phyloP scores from a whole-genome alignment of 208 protist species.

The Leishmania arabica region DNA sequence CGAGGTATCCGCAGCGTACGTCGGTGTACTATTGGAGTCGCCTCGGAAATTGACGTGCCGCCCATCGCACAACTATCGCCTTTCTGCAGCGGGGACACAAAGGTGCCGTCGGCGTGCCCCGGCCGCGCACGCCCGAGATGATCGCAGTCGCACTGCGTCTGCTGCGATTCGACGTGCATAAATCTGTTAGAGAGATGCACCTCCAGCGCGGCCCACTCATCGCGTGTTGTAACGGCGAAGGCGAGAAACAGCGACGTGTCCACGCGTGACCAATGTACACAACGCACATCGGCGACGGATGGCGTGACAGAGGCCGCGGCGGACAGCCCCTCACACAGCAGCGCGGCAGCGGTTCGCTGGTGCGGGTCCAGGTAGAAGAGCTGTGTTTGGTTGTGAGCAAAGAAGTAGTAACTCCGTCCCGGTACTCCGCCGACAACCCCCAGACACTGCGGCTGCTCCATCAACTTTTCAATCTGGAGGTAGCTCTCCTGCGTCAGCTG shows the following conservation, averaged over 20 bases:
- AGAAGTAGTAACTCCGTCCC: constrained; percentile 74
- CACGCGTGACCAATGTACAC: constrained; percentile 56
- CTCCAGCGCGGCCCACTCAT: constrained; percentile 47
- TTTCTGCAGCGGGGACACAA: constrained; percentile 25
- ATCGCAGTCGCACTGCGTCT: constrained; percentile 21
- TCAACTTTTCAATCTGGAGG: constrained; percentile 53
- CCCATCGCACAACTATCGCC: constrained; percentile 3
- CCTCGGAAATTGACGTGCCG: neutral
- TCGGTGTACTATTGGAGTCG: neutral
- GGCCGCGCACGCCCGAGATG: constrained; percentile 10
- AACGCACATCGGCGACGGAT: constrained; percentile 41
- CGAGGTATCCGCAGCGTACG: constrained; percentile 13
- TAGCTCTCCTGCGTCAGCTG: constrained; percentile 59
- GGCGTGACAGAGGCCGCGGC: constrained; percentile 33
- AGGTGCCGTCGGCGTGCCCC: constrained; percentile 17
- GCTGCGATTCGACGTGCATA: constrained; percentile 35
- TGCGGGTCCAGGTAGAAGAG: constrained; percentile 84
- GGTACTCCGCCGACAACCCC: constrained; percentile 74
- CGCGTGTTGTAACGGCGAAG: constrained; percentile 45
- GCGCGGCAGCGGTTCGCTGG: constrained; percentile 42
- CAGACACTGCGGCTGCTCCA: constrained; percentile 56
- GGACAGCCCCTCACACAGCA: constrained; percentile 17
- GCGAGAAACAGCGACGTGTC: constrained; percentile 75
- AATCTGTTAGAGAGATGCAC: constrained; percentile 35
- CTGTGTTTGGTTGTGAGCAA: constrained; percentile 57